Base-by-base conservation (phyloP, 495 filamentous ascomycete species). In the Xylaria longipes region DNA sequence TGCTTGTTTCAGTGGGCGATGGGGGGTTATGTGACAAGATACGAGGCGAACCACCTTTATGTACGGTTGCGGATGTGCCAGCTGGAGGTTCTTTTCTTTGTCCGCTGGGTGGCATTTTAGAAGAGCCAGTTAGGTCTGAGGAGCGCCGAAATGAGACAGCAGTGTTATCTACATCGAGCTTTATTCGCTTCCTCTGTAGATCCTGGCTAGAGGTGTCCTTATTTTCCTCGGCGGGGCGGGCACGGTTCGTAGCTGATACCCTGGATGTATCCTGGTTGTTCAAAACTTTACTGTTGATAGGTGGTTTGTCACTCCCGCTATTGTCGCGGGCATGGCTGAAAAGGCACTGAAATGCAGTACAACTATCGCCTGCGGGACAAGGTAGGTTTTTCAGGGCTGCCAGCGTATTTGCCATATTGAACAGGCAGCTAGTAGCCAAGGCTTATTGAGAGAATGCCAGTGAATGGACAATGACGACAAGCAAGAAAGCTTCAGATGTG, bases 341-440 rank as follows among this genome's bases (percentile, higher is more conserved):
- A 17, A 79, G 77, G 73, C 84, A 87, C 15, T 76, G 69, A 39
- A 81, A 75, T 17, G 79, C 77, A 27, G 73, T 78, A 72, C 84
- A 87, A 5, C 61, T 70, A 71, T 88, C 81, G 20, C 87, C 85
- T 61, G 87, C 79, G 0, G 92, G 92, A 77, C 93, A 95, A 37
- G 85, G 81, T 35, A 93, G 83, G 35, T 83, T 83, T 73, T 86
- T 89, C 79, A 94, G 92, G 39, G 90, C 81, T 5, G 89, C 89
- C 15, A 91, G 83, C 7, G 91, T 82, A 17, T 87, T 81, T 74
- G 93, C 92, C 92, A 94, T 94, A 69, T 31, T 69, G 46, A 41
- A 56, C 71, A 27, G 9, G 25, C 52, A 52, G 31, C 31, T 31
- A 54, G 27, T 5, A 52, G 56, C 46, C 54, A 27, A 43, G 52